Conservation (phyloP, 2,329 filamentous ascomycete species). For the Aspergillus cejpii region DNA sequence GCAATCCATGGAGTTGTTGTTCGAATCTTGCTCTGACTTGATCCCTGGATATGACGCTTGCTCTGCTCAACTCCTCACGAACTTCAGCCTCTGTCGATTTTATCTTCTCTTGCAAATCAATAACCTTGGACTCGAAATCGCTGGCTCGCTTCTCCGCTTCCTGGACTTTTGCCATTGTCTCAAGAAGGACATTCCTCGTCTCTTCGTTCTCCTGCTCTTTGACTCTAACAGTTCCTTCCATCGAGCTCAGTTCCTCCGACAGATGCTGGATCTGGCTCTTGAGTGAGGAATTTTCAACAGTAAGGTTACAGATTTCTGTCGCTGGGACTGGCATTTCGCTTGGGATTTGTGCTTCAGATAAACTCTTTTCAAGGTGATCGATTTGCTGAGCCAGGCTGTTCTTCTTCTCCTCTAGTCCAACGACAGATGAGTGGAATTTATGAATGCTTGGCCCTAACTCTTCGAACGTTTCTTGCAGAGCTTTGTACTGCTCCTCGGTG, state of each 20-base stretch:
- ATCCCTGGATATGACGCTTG: constrained; percentile 24
- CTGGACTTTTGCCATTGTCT: constrained; percentile 14
- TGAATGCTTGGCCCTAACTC: constrained; percentile 15
- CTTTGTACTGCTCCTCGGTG: constrained; percentile 14
- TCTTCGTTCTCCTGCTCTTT: constrained; percentile 18
- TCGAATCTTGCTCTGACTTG: constrained; percentile 27
- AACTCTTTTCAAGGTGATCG: constrained; percentile 11
- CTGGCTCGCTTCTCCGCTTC: constrained; percentile 14
- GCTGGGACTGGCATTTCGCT: constrained; percentile 16
- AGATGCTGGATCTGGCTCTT: constrained; percentile 22
- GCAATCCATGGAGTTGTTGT: constrained; percentile 22
- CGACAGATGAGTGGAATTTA: constrained; percentile 15
- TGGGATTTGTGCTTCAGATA: constrained; percentile 17
- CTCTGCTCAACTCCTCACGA: constrained; percentile 29
- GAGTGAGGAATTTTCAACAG: constrained; percentile 21
- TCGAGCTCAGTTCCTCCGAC: constrained; percentile 12
- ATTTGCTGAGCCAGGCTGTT: constrained; percentile 27
- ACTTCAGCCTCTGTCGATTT: constrained; percentile 21
- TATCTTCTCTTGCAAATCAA: constrained; percentile 17
- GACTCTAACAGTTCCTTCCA: constrained; percentile 11
- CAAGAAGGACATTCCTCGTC: constrained; percentile 17
- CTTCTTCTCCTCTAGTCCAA: constrained; percentile 20
- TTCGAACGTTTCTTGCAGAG: constrained; percentile 18
- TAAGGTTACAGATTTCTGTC: constrained; percentile 21
- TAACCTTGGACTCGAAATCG: constrained; percentile 20